Percentiles rank a stretch among this genome's conserved stretches.
These are phyloP conservation scores for Fusarium illudens DNA, from an alignment of 2,329 filamentous ascomycete species.

Conservation along the genomic window DNA sequence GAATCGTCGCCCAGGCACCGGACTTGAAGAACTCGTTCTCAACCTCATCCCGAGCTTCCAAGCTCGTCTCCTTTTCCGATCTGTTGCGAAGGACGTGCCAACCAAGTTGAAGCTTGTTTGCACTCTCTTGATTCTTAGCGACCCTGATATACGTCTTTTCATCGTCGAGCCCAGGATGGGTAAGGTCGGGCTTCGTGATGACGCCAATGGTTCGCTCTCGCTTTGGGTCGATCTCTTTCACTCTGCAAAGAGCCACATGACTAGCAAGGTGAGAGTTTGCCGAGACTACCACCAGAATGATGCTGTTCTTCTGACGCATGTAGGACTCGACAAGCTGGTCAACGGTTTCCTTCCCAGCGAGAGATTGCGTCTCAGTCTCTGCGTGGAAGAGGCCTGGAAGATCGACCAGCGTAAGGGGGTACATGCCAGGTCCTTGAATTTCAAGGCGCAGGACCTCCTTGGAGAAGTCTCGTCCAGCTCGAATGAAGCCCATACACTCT, in stretches of 20 bases:
- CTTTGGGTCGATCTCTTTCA: conserved; percentile 52
- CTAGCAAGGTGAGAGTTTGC: conserved; percentile 60
- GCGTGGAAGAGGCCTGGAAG: conserved; percentile 57
- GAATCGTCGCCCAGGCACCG: conserved; percentile 39
- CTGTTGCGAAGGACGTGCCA: conserved; percentile 65
- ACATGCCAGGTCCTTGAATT: conserved; percentile 53
- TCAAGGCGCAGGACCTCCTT: conserved; percentile 58
- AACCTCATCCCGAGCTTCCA: conserved; percentile 41
- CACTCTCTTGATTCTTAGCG: conserved; percentile 43
- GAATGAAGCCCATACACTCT: conserved; percentile 56
- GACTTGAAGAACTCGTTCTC: conserved; percentile 47
- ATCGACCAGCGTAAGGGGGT: conserved; percentile 63
- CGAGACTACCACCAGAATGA: conserved; percentile 65
- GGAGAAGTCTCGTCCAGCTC: conserved; percentile 49
- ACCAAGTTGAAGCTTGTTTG: conserved; percentile 51
- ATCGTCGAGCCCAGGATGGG: conserved; percentile 48
- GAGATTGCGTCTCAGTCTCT: conserved; percentile 45
- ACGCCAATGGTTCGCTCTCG: conserved; percentile 62
- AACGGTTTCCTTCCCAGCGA: conserved; percentile 45
- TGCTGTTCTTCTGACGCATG: conserved; percentile 64
- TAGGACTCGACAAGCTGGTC: conserved; percentile 58
- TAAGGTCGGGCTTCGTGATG: conserved; percentile 63
- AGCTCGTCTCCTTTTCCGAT: conserved; percentile 44
- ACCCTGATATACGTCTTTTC: conserved; percentile 51
- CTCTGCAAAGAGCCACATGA: conserved; percentile 60